These are phyloP conservation scores for Pyricularia pennisetigena DNA, from an alignment of 2,329 filamentous ascomycete species.

Conservation along the genomic window DNA sequence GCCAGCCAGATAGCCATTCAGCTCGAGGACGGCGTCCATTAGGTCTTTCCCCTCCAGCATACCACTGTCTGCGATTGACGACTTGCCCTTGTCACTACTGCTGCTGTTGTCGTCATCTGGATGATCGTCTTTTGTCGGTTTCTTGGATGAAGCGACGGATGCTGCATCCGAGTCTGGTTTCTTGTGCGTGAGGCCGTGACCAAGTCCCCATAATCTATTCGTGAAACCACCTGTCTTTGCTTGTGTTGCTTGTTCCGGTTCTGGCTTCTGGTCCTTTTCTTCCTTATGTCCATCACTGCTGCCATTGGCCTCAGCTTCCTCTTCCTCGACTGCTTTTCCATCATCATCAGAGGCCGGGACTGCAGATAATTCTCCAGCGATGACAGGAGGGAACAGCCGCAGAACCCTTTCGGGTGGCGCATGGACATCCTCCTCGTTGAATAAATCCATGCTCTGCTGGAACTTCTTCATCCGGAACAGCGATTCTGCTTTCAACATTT, in stretches of 20 bases:
- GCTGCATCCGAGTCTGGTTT: constrained; percentile 37
- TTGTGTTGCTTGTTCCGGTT: constrained; percentile 15
- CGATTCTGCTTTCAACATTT: constrained; percentile 81
- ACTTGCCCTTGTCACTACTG: constrained; percentile 39
- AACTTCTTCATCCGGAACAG: constrained; percentile 80
- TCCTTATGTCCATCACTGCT: constrained; percentile 19
- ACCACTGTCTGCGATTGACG: constrained; percentile 23
- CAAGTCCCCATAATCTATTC: neutral
- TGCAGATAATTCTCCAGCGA: constrained; percentile 71
- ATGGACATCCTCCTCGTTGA: constrained; percentile 72
- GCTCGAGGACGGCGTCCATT: constrained; percentile 66
- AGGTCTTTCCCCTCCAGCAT: constrained; percentile 73
- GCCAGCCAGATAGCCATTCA: constrained; percentile 82
- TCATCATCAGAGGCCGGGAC: neutral
- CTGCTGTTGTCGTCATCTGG: constrained; percentile 43
- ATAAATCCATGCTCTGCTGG: constrained; percentile 77
- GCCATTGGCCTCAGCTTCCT: neutral
- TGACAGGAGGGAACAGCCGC: constrained; percentile 69
- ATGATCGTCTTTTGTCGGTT: constrained; percentile 18
- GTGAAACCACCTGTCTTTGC: constrained; percentile 23
- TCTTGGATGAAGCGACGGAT: constrained; percentile 51
- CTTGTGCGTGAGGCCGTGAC: constrained; percentile 16
- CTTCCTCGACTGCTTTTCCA: neutral
- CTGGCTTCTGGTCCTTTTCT: constrained; percentile 23
- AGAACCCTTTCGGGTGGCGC: constrained; percentile 86